Conservation (phyloP, 1,284 basidiomycete species). For the Dichomitus squalens region DNA sequence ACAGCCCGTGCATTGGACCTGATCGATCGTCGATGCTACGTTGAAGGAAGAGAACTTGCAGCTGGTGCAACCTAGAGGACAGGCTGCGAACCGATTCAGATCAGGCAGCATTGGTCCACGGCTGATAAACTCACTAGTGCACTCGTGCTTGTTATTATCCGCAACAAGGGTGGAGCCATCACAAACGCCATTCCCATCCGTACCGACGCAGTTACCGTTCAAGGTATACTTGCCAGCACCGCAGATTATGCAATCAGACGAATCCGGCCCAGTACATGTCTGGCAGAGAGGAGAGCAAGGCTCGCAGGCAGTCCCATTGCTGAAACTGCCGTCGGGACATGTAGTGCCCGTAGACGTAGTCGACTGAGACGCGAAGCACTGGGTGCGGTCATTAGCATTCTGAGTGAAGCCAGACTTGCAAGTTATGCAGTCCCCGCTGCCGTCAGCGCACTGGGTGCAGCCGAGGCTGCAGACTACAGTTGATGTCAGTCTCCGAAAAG, state of each 20-base stretch:
- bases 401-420: slow-evolving; percentile 71
- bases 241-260: slow-evolving; percentile 72
- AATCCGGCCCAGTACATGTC: slow-evolving; percentile 69
- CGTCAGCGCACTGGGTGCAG: slow-evolving; percentile 67
- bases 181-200: slow-evolving; percentile 71
- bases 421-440: slow-evolving; percentile 67
- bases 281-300: slow-evolving; percentile 67
- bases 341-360: slow-evolving; percentile 52
- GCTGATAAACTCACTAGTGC: slow-evolving; percentile 63
- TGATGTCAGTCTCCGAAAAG: slow-evolving; percentile 15
- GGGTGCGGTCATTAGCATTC: slow-evolving; percentile 65
- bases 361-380: slow-evolving; percentile 57
- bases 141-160: slow-evolving; percentile 79
- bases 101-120: neutral
- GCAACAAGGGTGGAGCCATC: slow-evolving; percentile 67
- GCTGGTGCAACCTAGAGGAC: slow-evolving; percentile 76
- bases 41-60: slow-evolving; percentile 75
- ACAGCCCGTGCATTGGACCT: slow-evolving; percentile 75
- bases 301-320: slow-evolving; percentile 55
- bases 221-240: slow-evolving; percentile 57
- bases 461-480: slow-evolving; percentile 67
- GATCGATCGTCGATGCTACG: slow-evolving; percentile 61
- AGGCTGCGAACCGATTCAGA: slow-evolving; percentile 45
- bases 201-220: slow-evolving; percentile 67
- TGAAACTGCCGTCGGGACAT: slow-evolving; percentile 71